Evolutionary conservation across 345 rosid genomes (phyloP), one percentile per base, ranked within the genome.

Genomic region (Dipteronia dyeriana): DNA sequence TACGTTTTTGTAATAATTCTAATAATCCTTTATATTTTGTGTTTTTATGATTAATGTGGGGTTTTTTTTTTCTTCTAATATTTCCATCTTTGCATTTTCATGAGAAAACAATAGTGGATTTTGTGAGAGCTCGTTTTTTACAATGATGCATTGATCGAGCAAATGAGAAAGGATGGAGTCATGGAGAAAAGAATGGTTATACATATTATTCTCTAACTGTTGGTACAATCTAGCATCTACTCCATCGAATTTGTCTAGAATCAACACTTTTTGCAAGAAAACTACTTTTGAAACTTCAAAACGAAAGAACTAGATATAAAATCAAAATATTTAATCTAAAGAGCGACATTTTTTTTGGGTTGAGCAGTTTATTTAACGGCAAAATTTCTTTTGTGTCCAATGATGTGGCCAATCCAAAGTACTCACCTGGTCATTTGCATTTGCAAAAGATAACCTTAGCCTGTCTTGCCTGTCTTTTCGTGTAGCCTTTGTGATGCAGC

Each of bases 111-210:
- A 26, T 51, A 85, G 92, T 54, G 88, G 85, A 89, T 81, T 73
- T 80, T 45, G 16, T 67, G 53, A 70, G 86, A 89, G 81, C 72
- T 84, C 76, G 76, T 16, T 38, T 57, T 38, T 74, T 84, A 54
- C 81, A 79, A 78, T 59, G 72, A 17, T 75, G 29, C 43, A 75
- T 87, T 25, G 78, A 82, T 61, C 82, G 70, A 12, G 86, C 87
- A 60, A 84, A 81, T 63, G 87, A 83, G 80, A 87, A 84, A 82
- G 92, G 91, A 75, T 79, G 86, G 82, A 85, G 86, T 90, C 89
- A 75, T 79, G 86, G 82, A 85, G 86, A 75, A 76, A 78, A 82
- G 85, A 85, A 89, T 87, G 87, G 3, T 23, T 7, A 23, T 7
- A 38, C 19, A 49, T 14, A 59, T 13, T 56, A 13, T 29, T 41